These are phyloP conservation scores for Asterophora lycoperdoides DNA, from an alignment of 768 basidiomycete species.

Conservation along the genomic window DNA sequence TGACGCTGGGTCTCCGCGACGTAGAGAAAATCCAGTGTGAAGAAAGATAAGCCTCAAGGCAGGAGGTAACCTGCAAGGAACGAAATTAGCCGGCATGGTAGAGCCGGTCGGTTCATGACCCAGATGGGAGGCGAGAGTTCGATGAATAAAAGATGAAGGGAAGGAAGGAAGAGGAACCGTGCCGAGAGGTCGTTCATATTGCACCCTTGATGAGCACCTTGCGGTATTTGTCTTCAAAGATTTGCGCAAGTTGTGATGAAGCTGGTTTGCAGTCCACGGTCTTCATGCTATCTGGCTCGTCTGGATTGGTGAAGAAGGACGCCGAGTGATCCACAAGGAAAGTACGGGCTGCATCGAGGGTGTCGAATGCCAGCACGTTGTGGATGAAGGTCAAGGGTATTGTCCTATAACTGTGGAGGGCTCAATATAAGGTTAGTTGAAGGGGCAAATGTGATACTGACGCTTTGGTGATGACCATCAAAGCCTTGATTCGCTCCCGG, in stretches of 20 bases:
- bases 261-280: conserved; percentile 69
- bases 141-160: conserved; percentile 18
- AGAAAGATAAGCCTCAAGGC: conserved; percentile 8
- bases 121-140: conserved; percentile 6
- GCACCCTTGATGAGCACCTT: conserved; percentile 92
- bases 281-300: conserved; percentile 57
- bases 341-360: conserved; percentile 50
- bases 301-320: conserved; percentile 61
- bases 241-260: conserved; percentile 50
- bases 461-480: conserved; percentile 93
- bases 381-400: conserved; percentile 75
- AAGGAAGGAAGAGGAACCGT: conserved; percentile 10
- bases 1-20: conserved; percentile 7
- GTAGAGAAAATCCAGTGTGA: conserved; percentile 2
- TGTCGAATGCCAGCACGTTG: conserved; percentile 82
- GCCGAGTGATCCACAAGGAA: conserved; percentile 73
- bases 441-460: conserved; percentile 38
- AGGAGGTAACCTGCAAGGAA: conserved; percentile 7
- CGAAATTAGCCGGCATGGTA: conserved; percentile 7
- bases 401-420: conserved; percentile 65
- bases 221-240: conserved; percentile 77
- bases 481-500: conserved; percentile 80
- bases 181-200: conserved; percentile 45
- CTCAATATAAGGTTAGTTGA: conserved; percentile 1
- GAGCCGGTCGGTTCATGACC: conserved; percentile 2